These are phyloP conservation scores for Cladorrhinum sp. DNA, from an alignment of 2,329 filamentous ascomycete species.

Conservation along the genomic window DNA sequence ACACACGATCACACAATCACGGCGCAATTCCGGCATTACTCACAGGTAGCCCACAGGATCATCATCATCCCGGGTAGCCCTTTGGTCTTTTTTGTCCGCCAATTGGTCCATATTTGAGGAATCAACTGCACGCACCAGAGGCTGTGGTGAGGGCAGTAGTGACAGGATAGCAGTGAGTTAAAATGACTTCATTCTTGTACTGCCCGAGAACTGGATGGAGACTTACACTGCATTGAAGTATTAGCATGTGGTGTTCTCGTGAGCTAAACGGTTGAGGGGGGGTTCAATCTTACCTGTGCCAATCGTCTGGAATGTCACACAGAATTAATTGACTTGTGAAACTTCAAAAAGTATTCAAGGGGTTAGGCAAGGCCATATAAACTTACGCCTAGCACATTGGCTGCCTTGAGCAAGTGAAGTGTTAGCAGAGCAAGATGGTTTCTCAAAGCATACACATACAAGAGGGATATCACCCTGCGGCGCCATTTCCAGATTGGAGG, in stretches of 20 bases:
- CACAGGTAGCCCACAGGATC: constrained; percentile 60
- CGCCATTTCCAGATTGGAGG: constrained; percentile 25
- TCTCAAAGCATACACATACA: constrained; percentile 26
- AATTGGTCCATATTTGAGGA: constrained; percentile 58
- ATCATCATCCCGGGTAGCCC: constrained; percentile 60
- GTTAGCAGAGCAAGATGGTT: too few species aligned
- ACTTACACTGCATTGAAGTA: constrained; percentile 13
- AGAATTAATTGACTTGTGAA: background rate
- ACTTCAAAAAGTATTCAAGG: background rate
- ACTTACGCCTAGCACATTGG: constrained; percentile 41
- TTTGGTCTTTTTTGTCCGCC: constrained; percentile 58
- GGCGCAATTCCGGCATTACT: constrained; percentile 10
- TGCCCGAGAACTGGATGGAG: background rate
- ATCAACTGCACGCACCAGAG: constrained; percentile 40
- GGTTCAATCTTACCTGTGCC: constrained; percentile 29
- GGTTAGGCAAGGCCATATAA: background rate
- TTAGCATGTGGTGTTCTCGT: background rate
- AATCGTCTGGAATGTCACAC: constrained; percentile 27
- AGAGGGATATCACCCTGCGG: constrained; percentile 32
- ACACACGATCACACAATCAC: background rate
- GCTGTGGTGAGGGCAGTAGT: constrained; percentile 16
- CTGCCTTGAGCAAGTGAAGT: constrained; percentile 27
- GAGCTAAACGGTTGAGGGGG: background rate
- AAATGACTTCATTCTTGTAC: background rate
- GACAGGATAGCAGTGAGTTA: background rate